Conservation (phyloP, 2,329 filamentous ascomycete species). For the Akanthomyces dipterigenus region DNA sequence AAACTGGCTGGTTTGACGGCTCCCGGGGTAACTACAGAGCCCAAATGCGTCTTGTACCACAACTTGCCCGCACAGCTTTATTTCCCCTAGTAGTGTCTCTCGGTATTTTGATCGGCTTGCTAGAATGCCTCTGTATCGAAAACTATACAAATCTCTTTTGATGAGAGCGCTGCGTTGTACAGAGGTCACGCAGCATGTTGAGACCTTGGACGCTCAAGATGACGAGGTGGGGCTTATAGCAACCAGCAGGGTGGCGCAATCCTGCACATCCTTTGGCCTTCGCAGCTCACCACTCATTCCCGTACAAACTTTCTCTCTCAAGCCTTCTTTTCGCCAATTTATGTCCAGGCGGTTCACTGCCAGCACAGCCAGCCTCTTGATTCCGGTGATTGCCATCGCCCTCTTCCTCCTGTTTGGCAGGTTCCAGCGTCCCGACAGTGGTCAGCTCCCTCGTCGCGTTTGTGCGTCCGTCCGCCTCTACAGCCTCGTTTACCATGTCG, state of each 20-base stretch:
- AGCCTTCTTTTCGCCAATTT: neutral
- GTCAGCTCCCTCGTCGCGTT: neutral
- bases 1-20: neutral
- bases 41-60: too few species aligned
- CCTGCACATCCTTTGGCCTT: too few species aligned
- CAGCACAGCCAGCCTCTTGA: neutral
- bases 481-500: conserved; percentile 12
- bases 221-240: neutral
- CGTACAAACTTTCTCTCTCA: neutral
- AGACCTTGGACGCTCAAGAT: neutral
- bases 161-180: neutral
- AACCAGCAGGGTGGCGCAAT: neutral
- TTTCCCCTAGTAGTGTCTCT: neutral
- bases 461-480: neutral
- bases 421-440: neutral
- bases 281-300: neutral
- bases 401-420: neutral
- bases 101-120: too few species aligned
- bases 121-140: too few species aligned
- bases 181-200: neutral
- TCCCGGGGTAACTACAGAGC: neutral
- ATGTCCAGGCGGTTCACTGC: neutral
- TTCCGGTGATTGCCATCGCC: neutral
- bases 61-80: too few species aligned
- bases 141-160: too few species aligned